phyloP scores from a whole-genome alignment of 202 grass and related monocot genomes.

The Panicum virgatum region DNA sequence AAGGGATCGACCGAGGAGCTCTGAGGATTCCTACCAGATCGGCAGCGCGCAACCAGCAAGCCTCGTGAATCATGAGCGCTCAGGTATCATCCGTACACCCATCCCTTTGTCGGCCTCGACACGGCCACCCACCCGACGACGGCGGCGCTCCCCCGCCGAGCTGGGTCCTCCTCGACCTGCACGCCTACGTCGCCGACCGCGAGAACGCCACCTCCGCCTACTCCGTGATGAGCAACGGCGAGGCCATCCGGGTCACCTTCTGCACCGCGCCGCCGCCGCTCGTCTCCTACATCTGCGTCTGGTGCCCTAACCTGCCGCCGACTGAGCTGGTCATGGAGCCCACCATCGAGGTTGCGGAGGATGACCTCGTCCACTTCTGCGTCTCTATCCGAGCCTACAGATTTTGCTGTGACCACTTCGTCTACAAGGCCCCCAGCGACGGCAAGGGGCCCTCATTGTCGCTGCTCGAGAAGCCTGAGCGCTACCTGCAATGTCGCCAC shows the following conservation, averaged over 20 bases:
- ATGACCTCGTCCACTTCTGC: not conserved
- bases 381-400: not conserved
- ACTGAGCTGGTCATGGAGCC: not conserved
- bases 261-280: not conserved
- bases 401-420: not conserved
- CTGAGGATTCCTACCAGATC: no score
- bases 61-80: no score
- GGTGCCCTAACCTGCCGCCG: not conserved
- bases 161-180: not conserved
- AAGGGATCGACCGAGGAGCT: no score
- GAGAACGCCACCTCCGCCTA: no score
- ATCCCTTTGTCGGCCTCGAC: not conserved
- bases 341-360: not conserved
- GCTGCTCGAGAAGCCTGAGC: not conserved
- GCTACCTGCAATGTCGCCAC: no score
- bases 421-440: not conserved
- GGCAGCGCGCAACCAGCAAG: no score
- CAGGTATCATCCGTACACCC: no score
- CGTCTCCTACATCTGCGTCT: constrained; percentile 12
- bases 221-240: not conserved
- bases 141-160: no score
- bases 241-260: not conserved
- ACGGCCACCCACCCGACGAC: not conserved
- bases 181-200: not conserved
- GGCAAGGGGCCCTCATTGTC: not conserved